These are phyloP conservation scores for Botrytis elliptica DNA, from an alignment of 2,329 filamentous ascomycete species.

Conservation along the genomic window DNA sequence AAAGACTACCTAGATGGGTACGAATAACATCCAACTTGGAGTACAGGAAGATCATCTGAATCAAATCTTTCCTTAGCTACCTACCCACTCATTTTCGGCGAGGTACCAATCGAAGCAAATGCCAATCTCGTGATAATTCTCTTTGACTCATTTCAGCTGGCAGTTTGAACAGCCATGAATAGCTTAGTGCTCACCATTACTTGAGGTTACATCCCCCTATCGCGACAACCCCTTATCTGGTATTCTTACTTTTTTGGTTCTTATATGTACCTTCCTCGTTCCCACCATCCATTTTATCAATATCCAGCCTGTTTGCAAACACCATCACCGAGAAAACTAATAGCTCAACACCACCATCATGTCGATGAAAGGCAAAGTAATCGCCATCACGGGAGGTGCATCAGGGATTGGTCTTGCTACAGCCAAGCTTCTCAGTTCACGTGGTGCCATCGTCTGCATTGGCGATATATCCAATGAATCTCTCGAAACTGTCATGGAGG, in stretches of 20 bases:
- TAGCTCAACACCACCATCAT: conserved; percentile 26
- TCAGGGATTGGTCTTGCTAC: conserved; percentile 75
- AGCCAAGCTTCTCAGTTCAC: conserved; percentile 48
- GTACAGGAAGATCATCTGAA: not conserved
- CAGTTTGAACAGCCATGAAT: not conserved
- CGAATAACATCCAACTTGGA: too few species aligned
- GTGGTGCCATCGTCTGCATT: conserved; percentile 34
- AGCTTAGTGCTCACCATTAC: not conserved
- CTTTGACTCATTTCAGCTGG: not conserved
- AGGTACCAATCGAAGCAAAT: not conserved
- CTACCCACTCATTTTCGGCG: not conserved
- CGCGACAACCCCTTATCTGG: not conserved
- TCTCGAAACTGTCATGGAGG: conserved; percentile 34
- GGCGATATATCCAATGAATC: conserved; percentile 27
- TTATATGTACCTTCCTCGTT: not conserved
- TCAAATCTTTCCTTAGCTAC: not conserved
- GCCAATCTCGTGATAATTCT: not conserved
- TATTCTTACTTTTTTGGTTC: not conserved
- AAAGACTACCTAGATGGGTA: not conserved
- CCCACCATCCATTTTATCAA: not conserved
- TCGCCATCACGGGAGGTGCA: conserved; percentile 76
- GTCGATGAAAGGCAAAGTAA: conserved; percentile 49
- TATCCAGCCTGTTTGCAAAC: not conserved
- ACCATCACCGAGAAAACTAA: not conserved
- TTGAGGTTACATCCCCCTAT: not conserved